Conservation (phyloP, 805 yeast species). For the Candida sphagnicola region DNA sequence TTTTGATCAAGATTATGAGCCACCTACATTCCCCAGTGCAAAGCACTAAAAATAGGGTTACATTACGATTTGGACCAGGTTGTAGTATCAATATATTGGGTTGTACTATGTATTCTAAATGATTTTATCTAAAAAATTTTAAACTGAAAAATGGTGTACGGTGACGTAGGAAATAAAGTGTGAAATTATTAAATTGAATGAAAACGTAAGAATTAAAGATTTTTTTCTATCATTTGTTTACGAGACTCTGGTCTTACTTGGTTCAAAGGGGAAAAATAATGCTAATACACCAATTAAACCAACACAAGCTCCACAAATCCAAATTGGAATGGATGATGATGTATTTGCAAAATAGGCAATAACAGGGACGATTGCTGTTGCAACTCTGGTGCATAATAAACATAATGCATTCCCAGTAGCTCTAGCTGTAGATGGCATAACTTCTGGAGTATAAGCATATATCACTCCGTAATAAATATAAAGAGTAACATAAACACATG, state of each 20-base stretch:
- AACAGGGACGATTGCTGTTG: slow-evolving; percentile 35
- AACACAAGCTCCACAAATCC: slow-evolving; percentile 33
- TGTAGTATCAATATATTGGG: too few relatives aligned
- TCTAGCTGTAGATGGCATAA: slow-evolving; percentile 30
- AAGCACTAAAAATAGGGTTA: too few relatives aligned
- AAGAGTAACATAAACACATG: slow-evolving; percentile 44
- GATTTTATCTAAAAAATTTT: too few relatives aligned
- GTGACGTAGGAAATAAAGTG: too few relatives aligned
- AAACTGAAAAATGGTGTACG: too few relatives aligned
- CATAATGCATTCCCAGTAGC: slow-evolving; percentile 37
- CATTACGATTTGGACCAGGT: too few relatives aligned
- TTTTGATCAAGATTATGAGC: too few relatives aligned
- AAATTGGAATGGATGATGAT: slow-evolving; percentile 26
- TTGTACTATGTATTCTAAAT: too few relatives aligned
- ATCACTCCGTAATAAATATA: slow-evolving; percentile 31
- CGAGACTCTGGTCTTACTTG: slow-evolving; percentile 23
- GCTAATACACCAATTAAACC: slow-evolving; percentile 31
- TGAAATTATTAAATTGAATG: too few relatives aligned
- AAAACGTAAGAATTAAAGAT: too few relatives aligned
- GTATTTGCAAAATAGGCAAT: slow-evolving; percentile 31
- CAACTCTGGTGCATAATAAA: slow-evolving; percentile 28
- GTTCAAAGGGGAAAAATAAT: slow-evolving; percentile 31
- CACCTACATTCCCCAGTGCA: too few relatives aligned
- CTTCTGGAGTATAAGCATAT: slow-evolving; percentile 38
- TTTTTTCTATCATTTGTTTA: too few relatives aligned